Base-by-base conservation (phyloP, 23 red algal species). In the Gracilaria caudata region DNA sequence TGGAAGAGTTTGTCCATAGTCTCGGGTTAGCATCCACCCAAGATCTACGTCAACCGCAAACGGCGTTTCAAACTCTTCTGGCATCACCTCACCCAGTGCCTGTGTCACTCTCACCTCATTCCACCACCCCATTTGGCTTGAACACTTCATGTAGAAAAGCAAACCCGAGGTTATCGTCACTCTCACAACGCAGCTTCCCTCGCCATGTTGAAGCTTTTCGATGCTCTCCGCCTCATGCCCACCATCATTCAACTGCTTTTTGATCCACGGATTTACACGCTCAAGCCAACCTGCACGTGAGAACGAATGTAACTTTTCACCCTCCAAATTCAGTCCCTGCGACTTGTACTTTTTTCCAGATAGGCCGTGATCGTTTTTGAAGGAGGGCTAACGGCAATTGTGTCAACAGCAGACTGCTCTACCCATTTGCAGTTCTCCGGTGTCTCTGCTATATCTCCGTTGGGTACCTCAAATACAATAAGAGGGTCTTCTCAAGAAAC, bases 31-130 rank as follows among this genome's bases (percentile, higher is more conserved):
- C 72, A 77, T 77, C 72, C 72, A 77, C 12, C 39, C 17, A 9
- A 25, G 38, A 35, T 77, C 72, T 7, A 77, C 8, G 72, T 77
- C 72, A 4, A 12, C 16, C 45, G 72, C 72, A 4, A 77, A 51
- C 7, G 38, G n/a, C 19, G 3, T 77, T 35, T 11, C 5, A 37
- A 77, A 77, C 38, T 25, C 25, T 51, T 29, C 1, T 43, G 72
- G 72, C 72, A 77, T 77, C 11, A 77, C 72, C 45, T 46, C n/a
- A 25, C 24, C 39, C 3, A 77, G 72, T 23, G 72, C 72, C 7
- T 20, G 11, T 44, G 72, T 47, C 38, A 77, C 11, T 47, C 19
- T 43, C 17, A 77, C 72, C 36, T 77, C 72, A 51, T 77, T 77
- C 39, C 72, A 47, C 34, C 38, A 47, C 72, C 72, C 36, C n/a